Evolutionary conservation across 2,329 filamentous ascomycete genomes (phyloP), one percentile per base, ranked within the genome.

Genomic region (Trichoderma atroviride): DNA sequence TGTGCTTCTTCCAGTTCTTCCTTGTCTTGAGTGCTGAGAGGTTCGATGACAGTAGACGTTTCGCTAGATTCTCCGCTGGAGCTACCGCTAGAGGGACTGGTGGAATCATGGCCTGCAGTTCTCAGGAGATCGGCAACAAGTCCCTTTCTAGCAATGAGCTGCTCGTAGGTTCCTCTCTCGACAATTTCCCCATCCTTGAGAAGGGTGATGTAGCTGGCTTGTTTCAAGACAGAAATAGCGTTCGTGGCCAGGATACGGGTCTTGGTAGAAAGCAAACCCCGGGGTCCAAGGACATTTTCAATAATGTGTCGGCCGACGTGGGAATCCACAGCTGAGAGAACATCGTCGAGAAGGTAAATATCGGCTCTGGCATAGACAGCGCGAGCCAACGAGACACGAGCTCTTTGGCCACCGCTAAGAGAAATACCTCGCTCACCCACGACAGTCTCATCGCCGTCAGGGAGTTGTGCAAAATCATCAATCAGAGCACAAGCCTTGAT

Each of bases 361-460:
- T 99, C 96, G n/a, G 96, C 94, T 74, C 96, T 88, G 63, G 96
- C 94, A 77, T 99, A 99, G 1, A 99, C 96, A 35, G 96, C 95
- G 78, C 96, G 89, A 52, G 96, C 96, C 67, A 99, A 85, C 16
- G 94, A 95, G 71, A 99, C 86, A 71, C 96, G 92, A 68, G 96
- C 95, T 82, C 97, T 99, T 78, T 99, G 96, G 6, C 96, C 96
- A 73, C 95, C 95, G 72, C 94, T 97, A 29, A 99, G 84, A 2
- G 95, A 98, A 70, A 99, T 99, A 52, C 96, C 96, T 72, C 96
- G 91, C 82, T 99, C 96, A 69, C 96, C 96, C 47, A 99, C 96
- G 76, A 97, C 92, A 0, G 96, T 99, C 78, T 97, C 92, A 76
- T 99, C 96, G 33, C 96, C 96, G 77, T 99, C 96, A 3, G 96